Evolutionary conservation across 805 yeast genomes (phyloP).

Genomic region (Myxozyma melibiosi): DNA sequence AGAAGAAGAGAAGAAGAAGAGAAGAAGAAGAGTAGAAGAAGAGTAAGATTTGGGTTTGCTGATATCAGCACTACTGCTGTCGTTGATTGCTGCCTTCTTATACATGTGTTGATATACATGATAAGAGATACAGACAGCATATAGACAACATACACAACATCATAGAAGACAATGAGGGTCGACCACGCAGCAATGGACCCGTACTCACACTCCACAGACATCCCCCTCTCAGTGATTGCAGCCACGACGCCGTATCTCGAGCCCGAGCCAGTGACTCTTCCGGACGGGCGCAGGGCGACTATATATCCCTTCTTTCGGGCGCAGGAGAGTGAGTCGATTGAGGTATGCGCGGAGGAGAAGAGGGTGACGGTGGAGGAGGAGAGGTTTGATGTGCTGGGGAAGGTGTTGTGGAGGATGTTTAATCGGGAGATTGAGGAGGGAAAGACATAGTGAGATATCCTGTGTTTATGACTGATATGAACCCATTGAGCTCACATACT

Average conservation of each 20-base stretch:
- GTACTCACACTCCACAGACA: neutral
- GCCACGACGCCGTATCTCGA: constrained; percentile 2
- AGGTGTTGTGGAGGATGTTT: constrained; percentile 45
- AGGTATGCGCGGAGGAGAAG: constrained; percentile 1
- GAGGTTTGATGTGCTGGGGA: neutral
- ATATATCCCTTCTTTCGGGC: constrained; percentile 17
- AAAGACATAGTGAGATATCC: constrained; percentile 53
- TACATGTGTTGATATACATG: too few species aligned
- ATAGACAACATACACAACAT: neutral
- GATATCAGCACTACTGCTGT: too few species aligned
- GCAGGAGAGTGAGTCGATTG: constrained; percentile 5
- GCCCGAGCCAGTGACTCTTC: constrained; percentile 9
- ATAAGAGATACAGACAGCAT: neutral
- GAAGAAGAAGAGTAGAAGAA: too few species aligned
- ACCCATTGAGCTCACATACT: neutral
- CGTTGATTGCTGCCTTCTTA: too few species aligned
- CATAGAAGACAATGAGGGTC: neutral
- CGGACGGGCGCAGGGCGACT: constrained; percentile 24
- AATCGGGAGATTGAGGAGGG: constrained; percentile 73
- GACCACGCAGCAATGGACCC: constrained; percentile 13
- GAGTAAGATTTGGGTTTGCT: too few species aligned
- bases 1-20: too few species aligned
- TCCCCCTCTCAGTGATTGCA: neutral
- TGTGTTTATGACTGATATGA: neutral
- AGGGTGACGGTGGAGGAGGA: constrained; percentile 1